These are phyloP conservation scores for Coemansia sp. DNA, from an alignment of 192 early-diverging fungal species.

Conservation along the genomic window DNA sequence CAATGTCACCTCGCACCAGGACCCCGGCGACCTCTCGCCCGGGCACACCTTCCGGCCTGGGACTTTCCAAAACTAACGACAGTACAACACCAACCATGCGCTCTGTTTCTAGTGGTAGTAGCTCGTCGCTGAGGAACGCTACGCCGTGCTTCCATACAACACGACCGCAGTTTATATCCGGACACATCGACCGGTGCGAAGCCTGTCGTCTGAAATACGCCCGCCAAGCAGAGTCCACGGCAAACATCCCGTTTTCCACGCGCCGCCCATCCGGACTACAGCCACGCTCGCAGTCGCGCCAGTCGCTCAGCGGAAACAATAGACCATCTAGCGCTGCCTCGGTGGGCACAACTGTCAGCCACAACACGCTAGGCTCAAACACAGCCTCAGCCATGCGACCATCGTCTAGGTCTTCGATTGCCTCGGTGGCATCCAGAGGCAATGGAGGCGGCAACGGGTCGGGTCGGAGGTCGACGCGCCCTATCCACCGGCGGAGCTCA, in stretches of 20 bases:
- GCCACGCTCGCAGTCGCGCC: constrained; percentile 38
- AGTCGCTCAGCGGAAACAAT: constrained; percentile 27
- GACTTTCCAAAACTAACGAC: constrained; percentile 21
- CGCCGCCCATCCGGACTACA: constrained; percentile 30
- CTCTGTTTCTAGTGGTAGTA: constrained; percentile 50
- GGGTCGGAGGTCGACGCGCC: constrained; percentile 10
- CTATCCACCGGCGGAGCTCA: constrained; percentile 45
- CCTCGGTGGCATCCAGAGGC: constrained; percentile 25
- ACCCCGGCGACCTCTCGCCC: constrained; percentile 18
- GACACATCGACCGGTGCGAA: constrained; percentile 55
- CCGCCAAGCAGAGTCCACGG: constrained; percentile 44
- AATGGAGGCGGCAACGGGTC: constrained; percentile 11
- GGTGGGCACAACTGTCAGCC: constrained; percentile 19
- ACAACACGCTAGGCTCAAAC: background rate
- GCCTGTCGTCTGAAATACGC: constrained; percentile 55
- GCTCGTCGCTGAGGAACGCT: constrained; percentile 28
- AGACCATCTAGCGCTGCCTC: constrained; percentile 38
- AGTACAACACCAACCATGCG: constrained; percentile 21
- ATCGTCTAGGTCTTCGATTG: constrained; percentile 41
- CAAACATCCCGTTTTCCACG: constrained; percentile 42
- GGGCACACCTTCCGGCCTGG: constrained; percentile 28
- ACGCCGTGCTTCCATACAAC: constrained; percentile 55
- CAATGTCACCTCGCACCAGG: constrained; percentile 33
- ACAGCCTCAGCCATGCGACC: constrained; percentile 27
- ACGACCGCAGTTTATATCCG: constrained; percentile 54